These are phyloP conservation scores for Heliamphora exappendiculata DNA, from an alignment of 148 eudicot genomes.

Conservation along the genomic window DNA sequence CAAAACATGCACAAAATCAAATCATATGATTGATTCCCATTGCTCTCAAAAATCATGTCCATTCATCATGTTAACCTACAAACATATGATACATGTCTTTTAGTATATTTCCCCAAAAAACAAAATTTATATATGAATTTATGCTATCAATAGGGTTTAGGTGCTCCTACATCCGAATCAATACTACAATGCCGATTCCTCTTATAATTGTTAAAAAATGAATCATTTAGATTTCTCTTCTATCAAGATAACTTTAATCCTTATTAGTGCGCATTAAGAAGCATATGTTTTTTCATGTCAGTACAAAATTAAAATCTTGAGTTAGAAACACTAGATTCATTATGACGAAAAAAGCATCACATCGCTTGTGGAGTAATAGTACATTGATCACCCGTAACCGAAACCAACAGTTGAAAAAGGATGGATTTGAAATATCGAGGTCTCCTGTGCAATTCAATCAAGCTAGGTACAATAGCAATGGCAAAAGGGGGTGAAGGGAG, in stretches of 20 bases:
- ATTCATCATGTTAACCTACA: not conserved
- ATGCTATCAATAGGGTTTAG: not conserved
- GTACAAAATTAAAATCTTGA: not conserved
- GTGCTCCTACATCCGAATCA: too few relatives aligned
- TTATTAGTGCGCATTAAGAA: not conserved
- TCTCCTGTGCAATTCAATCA: not conserved
- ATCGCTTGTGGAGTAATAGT: not conserved
- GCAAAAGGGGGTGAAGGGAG: too few relatives aligned
- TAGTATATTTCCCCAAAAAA: not conserved
- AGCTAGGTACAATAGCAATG: not conserved
- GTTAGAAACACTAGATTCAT: not conserved
- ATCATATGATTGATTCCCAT: not conserved
- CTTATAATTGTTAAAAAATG: not conserved
- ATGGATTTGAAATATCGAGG: not conserved
- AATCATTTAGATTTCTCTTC: not conserved
- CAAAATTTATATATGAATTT: not conserved
- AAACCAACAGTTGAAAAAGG: not conserved
- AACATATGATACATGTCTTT: not conserved
- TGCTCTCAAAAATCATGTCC: not conserved
- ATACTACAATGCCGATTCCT: not conserved
- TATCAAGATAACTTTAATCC: not conserved
- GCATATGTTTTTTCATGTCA: not conserved
- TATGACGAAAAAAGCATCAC: not conserved
- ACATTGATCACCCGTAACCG: not conserved
- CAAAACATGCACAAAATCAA: not conserved